Evolutionary conservation across 495 filamentous ascomycete genomes (phyloP), one percentile per base, ranked within the genome.

Genomic region (Bathelium albidoporum): DNA sequence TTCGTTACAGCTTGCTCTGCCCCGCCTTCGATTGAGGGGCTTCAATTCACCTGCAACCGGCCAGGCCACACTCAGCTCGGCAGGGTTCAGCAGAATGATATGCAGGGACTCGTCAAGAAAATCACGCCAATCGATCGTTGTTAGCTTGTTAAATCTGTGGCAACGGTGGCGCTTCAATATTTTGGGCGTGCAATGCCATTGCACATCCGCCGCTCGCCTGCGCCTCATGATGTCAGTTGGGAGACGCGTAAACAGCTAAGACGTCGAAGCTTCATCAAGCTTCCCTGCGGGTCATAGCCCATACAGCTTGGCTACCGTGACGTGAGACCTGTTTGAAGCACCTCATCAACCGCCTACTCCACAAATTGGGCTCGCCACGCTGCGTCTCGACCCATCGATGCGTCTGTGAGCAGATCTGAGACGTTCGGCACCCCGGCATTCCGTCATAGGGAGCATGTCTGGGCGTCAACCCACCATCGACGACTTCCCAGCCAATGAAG

Each of bases 401-500:
- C 22, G 1, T n/a, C n/a, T n/a, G n/a, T n/a, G n/a, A n/a, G n/a
- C n/a, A n/a, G n/a, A 55, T 7, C 49, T 29, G 49, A 55, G 58
- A 60, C 58, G 58, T 43, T 31, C 58, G 31, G 16, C 58, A 60
- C 12, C 58, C 31, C 26, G 22, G 11, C 7, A 60, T 36, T 60
- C 24, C 20, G 18, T 43, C 31, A 36, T 43, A 16, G 39, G 60
- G 34, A 32, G 32, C 11, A 73, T 71, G 68, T 72, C 74, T 62
- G 69, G 70, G 39, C 71, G 75, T 36, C 67, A 77, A 22, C 76
- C 75, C 34, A 70, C 64, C 12, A 60, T 61, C 26, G 68, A 74
- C 55, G 83, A 86, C 74, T 87, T 87, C 68, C 78, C 49, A 55
- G 49, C 82, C 31, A 65, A 76, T 32, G 58, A 71, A 58, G 69